These are phyloP conservation scores for Auriscalpium vulgare DNA, from an alignment of 768 basidiomycete genomes.

Conservation along the genomic window DNA sequence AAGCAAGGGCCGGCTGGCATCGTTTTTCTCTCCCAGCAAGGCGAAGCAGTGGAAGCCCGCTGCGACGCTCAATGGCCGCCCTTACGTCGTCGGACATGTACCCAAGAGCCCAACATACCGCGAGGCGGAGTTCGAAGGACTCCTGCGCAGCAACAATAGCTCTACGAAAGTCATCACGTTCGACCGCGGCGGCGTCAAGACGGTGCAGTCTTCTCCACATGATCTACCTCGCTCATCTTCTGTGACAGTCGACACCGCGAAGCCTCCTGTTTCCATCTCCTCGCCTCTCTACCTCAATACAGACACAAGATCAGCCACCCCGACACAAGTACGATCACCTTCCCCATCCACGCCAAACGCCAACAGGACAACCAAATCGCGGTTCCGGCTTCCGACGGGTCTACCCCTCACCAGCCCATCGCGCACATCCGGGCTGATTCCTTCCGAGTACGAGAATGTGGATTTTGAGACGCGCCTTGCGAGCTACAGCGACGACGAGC, in stretches of 20 bases:
- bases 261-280: not conserved
- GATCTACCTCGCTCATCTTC: not conserved
- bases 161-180: slow-evolving; percentile 32
- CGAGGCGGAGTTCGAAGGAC: slow-evolving; percentile 75
- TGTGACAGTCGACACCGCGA: not conserved
- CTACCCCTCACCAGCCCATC: slow-evolving; percentile 44
- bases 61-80: slow-evolving; percentile 72
- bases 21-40: slow-evolving; percentile 50
- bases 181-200: slow-evolving; percentile 15
- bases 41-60: slow-evolving; percentile 70
- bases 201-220: not conserved
- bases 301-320: not conserved
- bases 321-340: slow-evolving; percentile 3
- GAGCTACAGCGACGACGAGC: slow-evolving; percentile 44
- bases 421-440: slow-evolving; percentile 43
- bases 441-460: slow-evolving; percentile 73
- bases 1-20: slow-evolving; percentile 52
- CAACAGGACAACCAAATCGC: slow-evolving; percentile 29
- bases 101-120: slow-evolving; percentile 43
- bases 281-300: not conserved
- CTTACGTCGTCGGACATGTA: slow-evolving; percentile 58
- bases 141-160: slow-evolving; percentile 49
- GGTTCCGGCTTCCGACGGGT: slow-evolving; percentile 50
- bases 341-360: slow-evolving; percentile 25
- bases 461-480: slow-evolving; percentile 80